Conservation (phyloP, 106 monocot species). For the Allium sativum region DNA sequence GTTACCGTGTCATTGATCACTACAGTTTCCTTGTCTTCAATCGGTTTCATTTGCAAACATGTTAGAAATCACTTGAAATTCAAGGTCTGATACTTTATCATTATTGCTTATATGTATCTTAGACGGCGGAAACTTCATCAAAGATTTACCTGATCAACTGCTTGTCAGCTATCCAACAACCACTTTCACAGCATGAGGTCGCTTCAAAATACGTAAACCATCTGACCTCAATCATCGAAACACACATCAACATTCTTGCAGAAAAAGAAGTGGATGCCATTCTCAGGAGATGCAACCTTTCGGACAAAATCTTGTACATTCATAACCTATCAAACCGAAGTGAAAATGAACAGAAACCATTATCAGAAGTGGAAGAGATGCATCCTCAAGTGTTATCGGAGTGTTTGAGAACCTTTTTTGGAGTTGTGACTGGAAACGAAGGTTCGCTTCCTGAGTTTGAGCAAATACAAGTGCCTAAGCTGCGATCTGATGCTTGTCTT, state of each 20-base stretch:
- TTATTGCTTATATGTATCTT: not conserved
- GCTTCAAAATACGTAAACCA: constrained; percentile 41
- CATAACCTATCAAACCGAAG: constrained; percentile 8
- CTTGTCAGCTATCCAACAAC: constrained; percentile 81
- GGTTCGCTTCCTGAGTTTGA: constrained; percentile 87
- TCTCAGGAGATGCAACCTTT: constrained; percentile 51
- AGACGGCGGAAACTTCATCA: constrained; percentile 58
- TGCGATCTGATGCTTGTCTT: constrained; percentile 48
- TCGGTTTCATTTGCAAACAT: too few species aligned
- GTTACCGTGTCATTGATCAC: too few species aligned
- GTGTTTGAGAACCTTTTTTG: constrained; percentile 68
- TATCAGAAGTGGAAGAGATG: constrained; percentile 46
- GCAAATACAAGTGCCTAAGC: constrained; percentile 67
- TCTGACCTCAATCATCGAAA: constrained; percentile 50
- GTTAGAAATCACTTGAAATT: too few species aligned
- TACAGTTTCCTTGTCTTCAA: too few species aligned
- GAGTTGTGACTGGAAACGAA: constrained; percentile 62
- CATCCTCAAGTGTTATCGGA: constrained; percentile 34
- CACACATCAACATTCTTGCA: constrained; percentile 41
- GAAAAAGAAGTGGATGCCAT: constrained; percentile 68
- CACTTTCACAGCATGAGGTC: constrained; percentile 49
- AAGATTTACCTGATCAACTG: constrained; percentile 94
- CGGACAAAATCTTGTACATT: constrained; percentile 45
- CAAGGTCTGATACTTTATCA: too few species aligned
- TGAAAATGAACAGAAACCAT: constrained; percentile 9